These are phyloP conservation scores for Cynara cardunculus DNA, from an alignment of 129 eudicot species.

Conservation along the genomic window DNA sequence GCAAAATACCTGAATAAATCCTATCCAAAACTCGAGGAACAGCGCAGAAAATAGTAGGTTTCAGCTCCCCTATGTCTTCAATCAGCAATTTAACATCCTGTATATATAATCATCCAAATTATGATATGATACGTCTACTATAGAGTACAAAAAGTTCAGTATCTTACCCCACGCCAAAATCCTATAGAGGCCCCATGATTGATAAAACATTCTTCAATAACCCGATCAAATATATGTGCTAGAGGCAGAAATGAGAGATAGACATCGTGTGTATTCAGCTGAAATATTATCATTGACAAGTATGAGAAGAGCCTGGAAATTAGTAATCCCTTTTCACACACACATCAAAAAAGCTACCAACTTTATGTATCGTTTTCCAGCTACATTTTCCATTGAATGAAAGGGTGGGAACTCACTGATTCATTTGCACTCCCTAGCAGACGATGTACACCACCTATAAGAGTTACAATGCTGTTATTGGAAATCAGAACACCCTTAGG, in stretches of 20 bases:
- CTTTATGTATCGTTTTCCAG: background rate
- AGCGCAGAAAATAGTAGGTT: constrained; percentile 95
- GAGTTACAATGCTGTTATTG: constrained; percentile 73
- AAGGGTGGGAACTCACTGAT: constrained; percentile 43
- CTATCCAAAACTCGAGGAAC: constrained; percentile 96
- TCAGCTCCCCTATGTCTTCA: constrained; percentile 83
- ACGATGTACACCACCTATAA: constrained; percentile 70
- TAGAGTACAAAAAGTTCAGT: background rate
- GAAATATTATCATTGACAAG: constrained; percentile 14
- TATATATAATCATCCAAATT: constrained; percentile 5
- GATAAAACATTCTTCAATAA: constrained; percentile 83
- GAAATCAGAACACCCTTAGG: constrained; percentile 96
- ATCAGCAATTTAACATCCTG: constrained; percentile 87
- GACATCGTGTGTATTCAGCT: constrained; percentile 64
- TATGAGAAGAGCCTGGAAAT: background rate
- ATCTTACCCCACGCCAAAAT: constrained; percentile 99
- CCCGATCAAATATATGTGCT: constrained; percentile 96
- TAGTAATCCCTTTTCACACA: background rate
- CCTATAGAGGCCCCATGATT: constrained; percentile 87
- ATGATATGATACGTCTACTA: background rate
- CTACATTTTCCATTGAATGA: background rate
- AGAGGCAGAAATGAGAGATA: constrained; percentile 92
- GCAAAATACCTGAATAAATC: constrained; percentile 63
- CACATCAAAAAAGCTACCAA: background rate
- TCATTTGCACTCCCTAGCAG: constrained; percentile 64